Evolutionary conservation across 1,139 yeast species (phyloP), one percentile per base, ranked within the genome.

Genomic region (Zygoascus hellenicus): DNA sequence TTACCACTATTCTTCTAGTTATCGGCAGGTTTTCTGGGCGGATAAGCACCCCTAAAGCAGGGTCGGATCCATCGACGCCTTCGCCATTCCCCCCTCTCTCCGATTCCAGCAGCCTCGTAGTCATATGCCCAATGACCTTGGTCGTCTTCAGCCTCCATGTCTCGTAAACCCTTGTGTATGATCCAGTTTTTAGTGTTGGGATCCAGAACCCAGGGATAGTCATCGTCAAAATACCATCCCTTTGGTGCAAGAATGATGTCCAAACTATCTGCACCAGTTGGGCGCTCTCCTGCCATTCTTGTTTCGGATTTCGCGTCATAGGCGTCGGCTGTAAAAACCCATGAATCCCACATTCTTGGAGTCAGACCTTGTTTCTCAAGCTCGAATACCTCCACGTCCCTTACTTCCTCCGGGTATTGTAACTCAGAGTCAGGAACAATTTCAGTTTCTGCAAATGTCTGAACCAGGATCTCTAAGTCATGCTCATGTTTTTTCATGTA

Each of bases 141-240:
- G 2, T 63, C 64, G 36, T 58, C 65, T 15, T 43, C 46, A 13
- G 69, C 51, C 33, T 62, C 63, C 5, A 64, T 63, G 26, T 60
- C 50, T 29, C 57, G 50, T 4, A 75, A 59, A 1, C 68, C 73
- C 42, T 84, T 68, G 32, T 73, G 76, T 0, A 58, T 52, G 4
- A 81, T 70, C 81, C 94, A 86, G 1, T 59, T 58, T 1, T 56
- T 57, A 0, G 85, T 80, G 26, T 75, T 60, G 9, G 60, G 56
- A 58, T 87, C 96, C 9, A 81, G 68, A 42, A 66, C 66, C 97
- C 97, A 89, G n/a, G 71, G 71, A 34, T 78, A 78, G 26, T 66
- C 68, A 49, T 78, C 83, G 10, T 54, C 58, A 63, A 81, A 89
- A 51, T 72, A 72, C 97, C 97, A 89, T 11, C 80, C 83, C 11